Evolutionary conservation across 208 protist species (phyloP).

Genomic region (Strigomonas oncopelti): DNA sequence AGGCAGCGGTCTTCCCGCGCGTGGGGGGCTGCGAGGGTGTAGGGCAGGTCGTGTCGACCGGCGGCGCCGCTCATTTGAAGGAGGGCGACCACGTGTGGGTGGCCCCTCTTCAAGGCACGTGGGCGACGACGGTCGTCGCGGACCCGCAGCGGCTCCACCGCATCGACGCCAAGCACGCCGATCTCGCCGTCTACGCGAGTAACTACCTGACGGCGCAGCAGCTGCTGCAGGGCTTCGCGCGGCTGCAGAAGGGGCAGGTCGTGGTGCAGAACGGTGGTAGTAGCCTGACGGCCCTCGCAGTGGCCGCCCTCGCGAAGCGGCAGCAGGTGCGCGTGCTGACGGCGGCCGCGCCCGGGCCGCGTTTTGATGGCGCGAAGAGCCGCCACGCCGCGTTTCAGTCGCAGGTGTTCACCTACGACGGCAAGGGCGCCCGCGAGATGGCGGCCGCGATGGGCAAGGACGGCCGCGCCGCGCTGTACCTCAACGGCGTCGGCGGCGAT

Average conservation of each 20-base stretch:
- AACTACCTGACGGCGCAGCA: constrained; percentile 68
- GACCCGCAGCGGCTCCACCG: constrained; percentile 35
- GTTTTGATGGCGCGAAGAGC: constrained; percentile 49
- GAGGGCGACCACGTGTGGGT: constrained; percentile 79
- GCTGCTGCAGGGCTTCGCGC: constrained; percentile 53
- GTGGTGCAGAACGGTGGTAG: constrained; percentile 79
- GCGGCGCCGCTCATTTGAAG: constrained; percentile 32
- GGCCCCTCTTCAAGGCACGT: constrained; percentile 58
- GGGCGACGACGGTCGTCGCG: constrained; percentile 57
- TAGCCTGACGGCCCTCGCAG: constrained; percentile 64
- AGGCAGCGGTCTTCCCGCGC: constrained; percentile 34
- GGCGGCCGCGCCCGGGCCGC: constrained; percentile 54
- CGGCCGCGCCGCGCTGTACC: constrained; percentile 39
- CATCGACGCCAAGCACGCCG: constrained; percentile 46
- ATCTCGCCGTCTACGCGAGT: constrained; percentile 59
- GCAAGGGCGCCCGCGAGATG: constrained; percentile 47
- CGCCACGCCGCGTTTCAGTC: constrained; percentile 52
- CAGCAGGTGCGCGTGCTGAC: constrained; percentile 53
- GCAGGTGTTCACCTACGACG: constrained; percentile 67
- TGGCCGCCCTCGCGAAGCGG: constrained; percentile 48
- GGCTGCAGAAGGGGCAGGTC: constrained; percentile 44
- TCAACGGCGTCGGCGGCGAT: constrained; percentile 74
- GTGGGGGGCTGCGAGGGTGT: constrained; percentile 72
- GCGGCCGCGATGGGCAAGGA: constrained; percentile 27
- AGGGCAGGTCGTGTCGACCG: constrained; percentile 35